Evolutionary conservation across 2,329 filamentous ascomycete species (phyloP), one percentile per base, ranked within the genome.

Genomic region (Penicillium palitans): DNA sequence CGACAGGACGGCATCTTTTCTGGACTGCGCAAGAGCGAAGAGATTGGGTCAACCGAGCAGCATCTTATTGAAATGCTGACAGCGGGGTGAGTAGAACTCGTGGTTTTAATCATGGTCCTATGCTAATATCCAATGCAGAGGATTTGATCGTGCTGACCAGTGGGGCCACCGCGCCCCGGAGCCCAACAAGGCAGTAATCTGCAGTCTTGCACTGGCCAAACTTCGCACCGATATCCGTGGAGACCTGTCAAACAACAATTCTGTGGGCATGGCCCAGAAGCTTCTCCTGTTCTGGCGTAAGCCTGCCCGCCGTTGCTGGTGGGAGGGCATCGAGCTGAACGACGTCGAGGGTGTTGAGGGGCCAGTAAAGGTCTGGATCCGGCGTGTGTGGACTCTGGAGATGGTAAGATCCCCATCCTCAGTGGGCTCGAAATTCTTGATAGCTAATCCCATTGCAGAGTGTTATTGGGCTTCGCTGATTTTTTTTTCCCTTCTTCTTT

Each of bases 51-150:
- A 19, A 99, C 95, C 0, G 95, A 99, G 77, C 95, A 96, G 67
- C 95, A 99, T 80, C 82, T 99, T 40, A 99, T 99, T 70, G 95
- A 99, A 80, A 99, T 99, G 95, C 79, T 99, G 77, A 99, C 95
- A 55, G 95, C 95, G 72, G 95, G 93, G 93, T 98, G 82, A 78
- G 89, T 49, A 48, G 3, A 19, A 31, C 19, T 6, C 4, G 1
- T 13, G 31, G 1, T n/a, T 31, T 17, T 7, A 41, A 39, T 17
- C 10, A 40, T 19, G 24, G 15, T 53, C 48, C 25, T 21, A 35
- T 40, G 35, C 63, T 68, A 66, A 66, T 66, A 33, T 29, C 24
- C 55, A 39, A 49, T 47, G 10, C 66, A 98, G 95, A 67, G 95
- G 95, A 39, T 99, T 99, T 80, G 93, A 98, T 73, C 91, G 96